Conservation (phyloP, 2,329 filamentous ascomycete species). For the Beauveria australis region DNA sequence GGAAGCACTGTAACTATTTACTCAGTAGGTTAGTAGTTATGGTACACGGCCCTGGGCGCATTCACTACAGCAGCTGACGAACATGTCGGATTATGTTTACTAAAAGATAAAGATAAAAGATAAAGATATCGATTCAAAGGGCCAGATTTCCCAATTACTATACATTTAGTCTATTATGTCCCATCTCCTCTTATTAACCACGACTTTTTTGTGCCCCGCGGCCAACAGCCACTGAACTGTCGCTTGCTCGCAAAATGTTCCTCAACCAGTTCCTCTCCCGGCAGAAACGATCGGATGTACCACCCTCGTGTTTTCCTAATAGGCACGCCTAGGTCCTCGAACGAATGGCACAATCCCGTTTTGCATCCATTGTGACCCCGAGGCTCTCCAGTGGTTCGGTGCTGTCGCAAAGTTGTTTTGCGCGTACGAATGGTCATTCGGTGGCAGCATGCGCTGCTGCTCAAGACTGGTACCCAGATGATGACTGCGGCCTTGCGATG, state of each 20-base stretch:
- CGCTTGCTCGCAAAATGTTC: neutral
- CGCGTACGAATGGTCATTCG: neutral
- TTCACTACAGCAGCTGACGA: neutral
- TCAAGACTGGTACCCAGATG: neutral
- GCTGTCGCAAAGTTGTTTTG: neutral
- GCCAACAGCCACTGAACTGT: neutral
- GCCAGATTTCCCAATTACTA: neutral
- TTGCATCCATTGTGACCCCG: slow-evolving; percentile 12
- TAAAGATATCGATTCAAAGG: neutral
- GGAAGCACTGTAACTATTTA: neutral
- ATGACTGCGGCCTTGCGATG: neutral
- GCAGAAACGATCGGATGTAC: neutral
- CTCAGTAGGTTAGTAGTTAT: too few relatives aligned
- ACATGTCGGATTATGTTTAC: too few relatives aligned
- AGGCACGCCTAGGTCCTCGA: slow-evolving; percentile 2
- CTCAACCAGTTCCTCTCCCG: neutral
- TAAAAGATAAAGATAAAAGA: too few relatives aligned
- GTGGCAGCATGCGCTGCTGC: neutral
- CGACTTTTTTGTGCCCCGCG: neutral
- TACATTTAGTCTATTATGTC: slow-evolving; percentile 8
- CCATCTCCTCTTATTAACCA: neutral
- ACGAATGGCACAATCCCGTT: slow-evolving; percentile 11
- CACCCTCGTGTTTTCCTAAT: neutral
- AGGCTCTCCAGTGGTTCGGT: neutral
- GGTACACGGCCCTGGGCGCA: too few relatives aligned